Percentiles rank a stretch among this genome's conserved stretches.
phyloP scores from a whole-genome alignment of 345 rosid species.

The Limnanthes douglasii region DNA sequence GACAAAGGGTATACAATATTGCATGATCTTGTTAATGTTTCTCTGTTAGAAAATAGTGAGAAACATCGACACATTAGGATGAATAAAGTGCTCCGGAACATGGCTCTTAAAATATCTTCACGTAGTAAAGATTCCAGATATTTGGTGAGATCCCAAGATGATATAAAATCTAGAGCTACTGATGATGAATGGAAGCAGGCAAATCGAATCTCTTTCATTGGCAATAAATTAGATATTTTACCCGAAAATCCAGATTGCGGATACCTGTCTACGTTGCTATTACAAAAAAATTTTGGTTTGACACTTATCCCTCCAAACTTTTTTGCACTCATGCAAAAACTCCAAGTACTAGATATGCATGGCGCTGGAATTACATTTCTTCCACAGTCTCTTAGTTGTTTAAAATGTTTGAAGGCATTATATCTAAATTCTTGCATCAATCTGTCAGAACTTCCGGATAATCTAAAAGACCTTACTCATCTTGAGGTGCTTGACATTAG shows the following conservation, averaged over 20 bases:
- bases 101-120: constrained; percentile 12
- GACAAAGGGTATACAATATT: constrained; percentile 8
- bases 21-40: constrained; percentile 6
- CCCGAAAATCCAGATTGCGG: constrained; percentile 8
- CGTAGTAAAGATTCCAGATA: not conserved
- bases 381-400: constrained; percentile 8
- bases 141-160: constrained; percentile 2
- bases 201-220: constrained; percentile 14
- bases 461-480: constrained; percentile 2
- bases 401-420: constrained; percentile 10
- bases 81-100: constrained; percentile 6
- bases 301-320: constrained; percentile 5
- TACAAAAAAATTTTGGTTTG: constrained; percentile 9
- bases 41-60: constrained; percentile 10
- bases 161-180: not conserved
- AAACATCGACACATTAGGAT: constrained; percentile 8
- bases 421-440: constrained; percentile 14
- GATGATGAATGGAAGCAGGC: constrained; percentile 9
- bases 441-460: constrained; percentile 9
- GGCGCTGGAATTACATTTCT: constrained; percentile 8
- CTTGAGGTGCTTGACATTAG: constrained; percentile 19
- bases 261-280: constrained; percentile 8
- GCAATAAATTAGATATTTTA: constrained; percentile 7
- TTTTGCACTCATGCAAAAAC: constrained; percentile 14
- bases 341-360: constrained; percentile 14